Evolutionary conservation across 129 eudicot species (phyloP).

Genomic region (Gnaphalium uliginosum): DNA sequence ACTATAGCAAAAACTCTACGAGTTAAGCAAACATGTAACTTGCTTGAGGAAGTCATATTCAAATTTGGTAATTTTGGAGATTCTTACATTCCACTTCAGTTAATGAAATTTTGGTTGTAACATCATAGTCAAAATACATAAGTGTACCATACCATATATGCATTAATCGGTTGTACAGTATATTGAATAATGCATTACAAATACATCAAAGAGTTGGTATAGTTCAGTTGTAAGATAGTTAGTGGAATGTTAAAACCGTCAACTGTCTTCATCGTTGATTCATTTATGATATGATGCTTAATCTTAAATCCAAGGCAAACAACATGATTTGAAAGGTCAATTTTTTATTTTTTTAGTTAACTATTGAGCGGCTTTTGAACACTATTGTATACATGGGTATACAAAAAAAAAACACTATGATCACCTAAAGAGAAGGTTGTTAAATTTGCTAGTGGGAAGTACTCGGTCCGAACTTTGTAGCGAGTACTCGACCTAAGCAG

Average conservation of each 20-base stretch:
- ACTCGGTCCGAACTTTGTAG: no score
- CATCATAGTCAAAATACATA: constrained; percentile 23
- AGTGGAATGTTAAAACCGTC: not conserved
- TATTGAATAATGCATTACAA: not conserved
- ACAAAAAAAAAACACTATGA: no score
- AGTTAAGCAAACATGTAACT: constrained; percentile 21
- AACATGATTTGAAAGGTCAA: constrained; percentile 23
- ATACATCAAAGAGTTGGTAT: not conserved
- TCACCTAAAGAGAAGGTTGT: no score
- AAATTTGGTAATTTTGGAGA: constrained; percentile 24
- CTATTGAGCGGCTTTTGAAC: no score
- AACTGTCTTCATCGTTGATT: constrained; percentile 25
- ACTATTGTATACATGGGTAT: no score
- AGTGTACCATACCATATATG: not conserved
- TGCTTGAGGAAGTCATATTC: constrained; percentile 27
- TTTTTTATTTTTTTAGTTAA: no score
- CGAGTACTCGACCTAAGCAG: no score
- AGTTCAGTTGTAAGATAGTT: constrained; percentile 8
- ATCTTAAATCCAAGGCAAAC: constrained; percentile 31
- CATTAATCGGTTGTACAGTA: constrained; percentile 19
- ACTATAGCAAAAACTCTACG: not conserved
- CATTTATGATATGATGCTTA: constrained; percentile 28
- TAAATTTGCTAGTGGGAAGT: no score
- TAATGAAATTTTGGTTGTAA: constrained; percentile 23
- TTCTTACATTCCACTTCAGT: constrained; percentile 36